Conservation (phyloP, 2,329 filamentous ascomycete genomes). For the Sporothrix humicola region DNA sequence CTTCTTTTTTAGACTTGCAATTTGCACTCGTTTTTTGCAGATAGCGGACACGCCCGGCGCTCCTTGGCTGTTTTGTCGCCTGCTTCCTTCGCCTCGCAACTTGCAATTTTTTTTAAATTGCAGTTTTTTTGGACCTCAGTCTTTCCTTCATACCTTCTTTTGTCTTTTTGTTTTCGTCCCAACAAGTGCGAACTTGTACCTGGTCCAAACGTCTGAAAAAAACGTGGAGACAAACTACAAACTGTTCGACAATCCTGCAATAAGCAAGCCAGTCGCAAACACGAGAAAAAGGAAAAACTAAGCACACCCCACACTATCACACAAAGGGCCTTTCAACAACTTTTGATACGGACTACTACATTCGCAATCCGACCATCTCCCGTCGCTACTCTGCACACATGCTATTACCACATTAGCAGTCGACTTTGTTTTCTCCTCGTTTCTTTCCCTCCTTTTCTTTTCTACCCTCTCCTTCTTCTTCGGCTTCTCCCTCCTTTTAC, state of each 20-base stretch:
- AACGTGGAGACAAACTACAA: conserved; percentile 3
- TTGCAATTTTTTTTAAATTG: neutral
- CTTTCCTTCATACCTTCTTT: neutral
- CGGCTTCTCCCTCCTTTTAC: neutral
- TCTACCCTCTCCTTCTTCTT: neutral
- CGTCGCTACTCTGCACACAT: conserved; percentile 15
- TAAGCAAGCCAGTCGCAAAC: conserved; percentile 27
- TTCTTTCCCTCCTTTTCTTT: neutral
- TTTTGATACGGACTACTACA: neutral
- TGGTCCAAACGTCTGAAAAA: neutral
- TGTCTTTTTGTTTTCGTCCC: neutral
- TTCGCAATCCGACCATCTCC: neutral
- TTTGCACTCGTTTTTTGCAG: neutral
- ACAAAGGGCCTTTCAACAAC: conserved; percentile 12
- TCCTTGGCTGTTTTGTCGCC: conserved; percentile 12
- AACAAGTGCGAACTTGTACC: neutral
- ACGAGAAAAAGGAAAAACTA: conserved; percentile 25
- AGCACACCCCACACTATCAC: conserved; percentile 16
- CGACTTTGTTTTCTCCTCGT: neutral
- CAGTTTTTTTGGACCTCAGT: neutral
- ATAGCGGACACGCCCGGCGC: neutral
- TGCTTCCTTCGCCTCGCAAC: conserved; percentile 8
- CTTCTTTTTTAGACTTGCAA: neutral
- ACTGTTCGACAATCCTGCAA: conserved; percentile 17
- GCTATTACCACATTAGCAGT: conserved; percentile 16